Percentiles rank a stretch among this genome's conserved stretches.
Conservation (phyloP, 139 green algal genomes). For the Astrephomene gubernaculifera region DNA sequence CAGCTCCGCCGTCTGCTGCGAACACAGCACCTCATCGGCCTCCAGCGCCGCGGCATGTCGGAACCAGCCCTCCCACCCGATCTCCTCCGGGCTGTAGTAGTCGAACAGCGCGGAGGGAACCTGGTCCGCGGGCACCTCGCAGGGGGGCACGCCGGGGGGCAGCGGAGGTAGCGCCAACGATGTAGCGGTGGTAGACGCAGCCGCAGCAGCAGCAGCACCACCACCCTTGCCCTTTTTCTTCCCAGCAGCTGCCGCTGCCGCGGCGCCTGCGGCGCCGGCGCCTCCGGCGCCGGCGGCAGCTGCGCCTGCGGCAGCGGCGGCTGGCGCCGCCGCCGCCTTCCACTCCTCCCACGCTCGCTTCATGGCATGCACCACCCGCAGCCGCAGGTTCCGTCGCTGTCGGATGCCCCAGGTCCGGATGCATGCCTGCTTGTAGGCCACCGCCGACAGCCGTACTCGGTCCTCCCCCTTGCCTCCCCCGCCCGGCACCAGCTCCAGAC, state of each 20-base stretch:
- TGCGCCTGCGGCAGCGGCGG: not conserved
- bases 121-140: not conserved
- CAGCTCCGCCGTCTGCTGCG: not conserved
- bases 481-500: not conserved
- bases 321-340: not conserved
- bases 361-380: not conserved
- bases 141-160: not conserved
- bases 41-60: not conserved
- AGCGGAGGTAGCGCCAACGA: not conserved
- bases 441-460: not conserved
- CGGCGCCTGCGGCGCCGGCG: not conserved
- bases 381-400: not conserved
- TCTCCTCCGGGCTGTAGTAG: not conserved
- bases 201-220: not conserved
- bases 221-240: constrained; percentile 43
- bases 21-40: not conserved
- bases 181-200: not conserved
- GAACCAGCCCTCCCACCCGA: not conserved
- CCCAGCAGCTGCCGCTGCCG: not conserved
- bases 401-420: too few relatives aligned
- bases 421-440: not conserved
- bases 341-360: not conserved
- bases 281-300: too few relatives aligned
- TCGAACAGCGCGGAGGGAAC: not conserved
- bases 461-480: not conserved